phyloP scores from a whole-genome alignment of 2,329 filamentous ascomycete species.

The Beauveria bassiana region DNA sequence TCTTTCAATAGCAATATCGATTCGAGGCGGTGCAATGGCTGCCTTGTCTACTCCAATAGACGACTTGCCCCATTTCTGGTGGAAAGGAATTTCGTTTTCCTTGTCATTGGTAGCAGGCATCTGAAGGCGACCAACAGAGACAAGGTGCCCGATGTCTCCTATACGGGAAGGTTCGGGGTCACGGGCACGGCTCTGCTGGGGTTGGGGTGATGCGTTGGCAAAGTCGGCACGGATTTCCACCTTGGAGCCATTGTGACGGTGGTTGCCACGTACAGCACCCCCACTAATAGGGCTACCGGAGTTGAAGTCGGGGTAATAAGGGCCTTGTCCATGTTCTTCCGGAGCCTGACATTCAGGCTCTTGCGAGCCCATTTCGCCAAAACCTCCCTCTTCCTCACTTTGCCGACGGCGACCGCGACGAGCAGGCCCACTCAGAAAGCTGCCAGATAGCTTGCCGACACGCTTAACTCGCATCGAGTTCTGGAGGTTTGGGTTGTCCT shows the following conservation, averaged over 20 bases:
- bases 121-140: slow-evolving; percentile 33
- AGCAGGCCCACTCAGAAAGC: slow-evolving; percentile 72
- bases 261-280: slow-evolving; percentile 34
- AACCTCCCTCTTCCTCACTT: slow-evolving; percentile 54
- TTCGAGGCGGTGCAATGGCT: slow-evolving; percentile 41
- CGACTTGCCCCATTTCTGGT: slow-evolving; percentile 56
- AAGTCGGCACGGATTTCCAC: slow-evolving; percentile 28
- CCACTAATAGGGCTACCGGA: slow-evolving; percentile 53
- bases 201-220: slow-evolving; percentile 23
- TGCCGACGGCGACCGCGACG: slow-evolving; percentile 62
- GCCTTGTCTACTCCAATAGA: slow-evolving; percentile 48
- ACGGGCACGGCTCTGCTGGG: not conserved
- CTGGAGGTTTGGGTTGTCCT: slow-evolving; percentile 58
- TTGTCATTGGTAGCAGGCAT: slow-evolving; percentile 65
- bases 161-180: slow-evolving; percentile 13
- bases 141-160: slow-evolving; percentile 12
- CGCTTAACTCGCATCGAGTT: slow-evolving; percentile 73
- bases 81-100: slow-evolving; percentile 72
- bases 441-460: slow-evolving; percentile 65
- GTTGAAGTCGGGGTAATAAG: slow-evolving; percentile 32
- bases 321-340: slow-evolving; percentile 26
- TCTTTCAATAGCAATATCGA: slow-evolving; percentile 31
- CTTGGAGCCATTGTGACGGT: slow-evolving; percentile 32
- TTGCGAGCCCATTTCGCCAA: slow-evolving; percentile 6
- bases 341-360: slow-evolving; percentile 33